Percentiles rank a stretch among this genome's conserved stretches.
These are phyloP conservation scores for Cicer arietinum DNA, from an alignment of 306 rosid species.

Conservation along the genomic window DNA sequence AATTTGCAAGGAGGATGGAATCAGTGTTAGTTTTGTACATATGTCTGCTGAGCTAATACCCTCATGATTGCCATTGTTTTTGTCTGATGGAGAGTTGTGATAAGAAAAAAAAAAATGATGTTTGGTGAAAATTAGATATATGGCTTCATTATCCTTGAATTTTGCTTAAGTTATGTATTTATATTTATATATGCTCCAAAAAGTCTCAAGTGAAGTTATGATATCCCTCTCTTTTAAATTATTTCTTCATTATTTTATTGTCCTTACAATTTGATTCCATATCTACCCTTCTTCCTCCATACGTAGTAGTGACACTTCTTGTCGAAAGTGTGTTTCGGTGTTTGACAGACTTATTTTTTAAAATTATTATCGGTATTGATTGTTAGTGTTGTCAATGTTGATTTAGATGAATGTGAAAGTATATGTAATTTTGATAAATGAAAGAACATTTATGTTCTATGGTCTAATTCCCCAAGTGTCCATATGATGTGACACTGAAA, in stretches of 20 bases:
- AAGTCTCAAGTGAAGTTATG: conserved; percentile 31
- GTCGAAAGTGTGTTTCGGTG: no score
- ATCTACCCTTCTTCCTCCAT: not conserved
- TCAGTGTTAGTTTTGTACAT: conserved; percentile 56
- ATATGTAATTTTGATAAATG: no score
- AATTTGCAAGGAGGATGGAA: conserved; percentile 37
- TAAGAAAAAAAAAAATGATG: conserved; percentile 44
- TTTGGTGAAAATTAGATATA: conserved; percentile 37
- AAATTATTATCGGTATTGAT: no score
- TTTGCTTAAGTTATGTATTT: conserved; percentile 40
- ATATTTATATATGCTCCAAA: conserved; percentile 41
- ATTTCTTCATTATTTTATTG: not conserved
- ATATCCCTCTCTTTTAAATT: conserved; percentile 25
- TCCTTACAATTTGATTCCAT: not conserved
- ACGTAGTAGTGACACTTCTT: no score
- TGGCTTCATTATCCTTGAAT: conserved; percentile 42
- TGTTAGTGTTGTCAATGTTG: no score
- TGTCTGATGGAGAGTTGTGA: conserved; percentile 45
- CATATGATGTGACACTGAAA: not conserved
- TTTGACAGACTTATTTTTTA: no score
- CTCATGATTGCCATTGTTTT: conserved; percentile 46
- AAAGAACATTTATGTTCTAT: no score
- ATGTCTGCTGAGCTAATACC: conserved; percentile 38
- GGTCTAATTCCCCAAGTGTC: not conserved
- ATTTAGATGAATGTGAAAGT: no score